These are phyloP conservation scores for Blastobotrys americana DNA, from an alignment of 805 yeast species.

Conservation along the genomic window DNA sequence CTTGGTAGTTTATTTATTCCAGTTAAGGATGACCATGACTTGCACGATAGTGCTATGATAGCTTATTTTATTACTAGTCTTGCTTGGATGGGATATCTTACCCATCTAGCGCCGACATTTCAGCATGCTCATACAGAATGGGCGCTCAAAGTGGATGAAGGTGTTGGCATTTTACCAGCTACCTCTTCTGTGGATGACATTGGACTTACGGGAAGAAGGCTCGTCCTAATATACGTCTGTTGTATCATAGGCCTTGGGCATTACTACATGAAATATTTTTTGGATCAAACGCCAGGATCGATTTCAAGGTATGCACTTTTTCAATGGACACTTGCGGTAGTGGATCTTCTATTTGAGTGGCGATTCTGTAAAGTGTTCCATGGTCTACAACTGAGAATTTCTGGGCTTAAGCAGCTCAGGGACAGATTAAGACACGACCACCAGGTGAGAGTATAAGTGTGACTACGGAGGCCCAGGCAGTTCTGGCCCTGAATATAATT, in stretches of 20 bases:
- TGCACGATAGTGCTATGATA: slow-evolving; percentile 16
- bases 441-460: too few species aligned
- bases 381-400: not conserved
- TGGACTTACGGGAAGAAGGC: not conserved
- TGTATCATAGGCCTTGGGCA: not conserved
- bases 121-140: too few species aligned
- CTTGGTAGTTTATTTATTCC: slow-evolving; percentile 88
- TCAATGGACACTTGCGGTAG: not conserved
- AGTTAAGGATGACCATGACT: slow-evolving; percentile 34
- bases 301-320: not conserved
- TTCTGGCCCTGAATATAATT: too few species aligned
- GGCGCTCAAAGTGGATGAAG: not conserved
- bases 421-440: too few species aligned
- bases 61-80: not conserved
- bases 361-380: too few species aligned
- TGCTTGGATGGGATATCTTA: not conserved
- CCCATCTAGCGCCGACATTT: too few species aligned
- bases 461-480: too few species aligned
- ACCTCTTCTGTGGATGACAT: not conserved
- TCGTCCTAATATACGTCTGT: not conserved
- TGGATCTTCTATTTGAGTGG: not conserved
- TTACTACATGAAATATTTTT: not conserved
- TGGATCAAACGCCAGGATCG: not conserved
- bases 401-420: not conserved
- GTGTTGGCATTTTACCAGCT: not conserved